Base-by-base conservation (phyloP, 306 rosid species). In the Lotus japonicus region DNA sequence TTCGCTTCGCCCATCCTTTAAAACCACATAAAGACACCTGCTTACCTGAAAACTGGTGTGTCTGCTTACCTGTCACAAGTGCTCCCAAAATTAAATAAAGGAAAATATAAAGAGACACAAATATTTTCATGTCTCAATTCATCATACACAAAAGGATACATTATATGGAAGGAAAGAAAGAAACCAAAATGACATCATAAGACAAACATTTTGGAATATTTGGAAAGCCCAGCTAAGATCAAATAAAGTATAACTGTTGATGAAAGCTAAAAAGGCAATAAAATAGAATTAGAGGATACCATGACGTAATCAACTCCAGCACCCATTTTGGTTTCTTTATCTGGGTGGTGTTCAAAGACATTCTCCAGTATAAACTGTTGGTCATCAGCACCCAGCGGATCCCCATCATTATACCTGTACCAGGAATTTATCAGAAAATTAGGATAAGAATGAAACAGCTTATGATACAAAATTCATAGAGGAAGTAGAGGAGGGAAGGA, bases 271-370 rank as follows among this genome's bases (percentile, higher is more conserved):
- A 66, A 12, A 21, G 38, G 60, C 23, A 69, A 51, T 17, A 38
- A 74, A 33, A 56, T 9, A 50, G 71, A 33, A 41, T 58, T 36
- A 16, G 74, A 57, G 42, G 68, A 75, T 94, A 94, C 99, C 87
- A 83, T 90, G 76, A 94, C 67, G 71, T 86, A 67, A 61, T 90
- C 96, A 61, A 90, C 74, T 70, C 99, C 99, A 18, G 57, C 58
- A 54, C 99, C 99, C 97, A 84, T 88, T 81, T 94, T 94, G 28
- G 66, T 77, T 15, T 79, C 95, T 82, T 90, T 94, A 42, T 94
- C 92, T 14, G 99, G 99, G 68, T 94, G 99, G 64, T 83, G 78
- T 54, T 72, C 85, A 66, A 94, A 88, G 18, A 94, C 96, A 68
- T 82, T 86, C 23, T 94, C 92, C 17, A 81, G 75, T 15, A 94